A percentile compares a stretch with the other conserved stretches of the same genome.
These are phyloP conservation scores for Zygnema circumcarinatum DNA, from an alignment of 139 green algal genomes.

Conservation along the genomic window DNA sequence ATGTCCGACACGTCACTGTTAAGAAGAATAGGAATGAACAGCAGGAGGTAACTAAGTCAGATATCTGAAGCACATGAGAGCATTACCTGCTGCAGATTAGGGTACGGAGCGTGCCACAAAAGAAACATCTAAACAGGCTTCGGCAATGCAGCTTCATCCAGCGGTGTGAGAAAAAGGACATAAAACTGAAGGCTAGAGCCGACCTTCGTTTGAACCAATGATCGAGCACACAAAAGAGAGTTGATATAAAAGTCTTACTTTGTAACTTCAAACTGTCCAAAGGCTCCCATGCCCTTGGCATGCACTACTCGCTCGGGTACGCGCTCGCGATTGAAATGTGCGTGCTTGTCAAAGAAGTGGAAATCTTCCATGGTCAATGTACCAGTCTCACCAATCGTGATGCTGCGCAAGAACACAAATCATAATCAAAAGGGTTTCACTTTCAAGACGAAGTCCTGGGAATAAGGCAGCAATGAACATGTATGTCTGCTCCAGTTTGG, in stretches of 20 bases:
- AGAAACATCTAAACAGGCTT: not conserved
- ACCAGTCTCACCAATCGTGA: slow-evolving; percentile 75
- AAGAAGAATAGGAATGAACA: slow-evolving; percentile 18
- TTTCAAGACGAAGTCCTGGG: not conserved
- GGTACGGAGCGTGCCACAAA: no score
- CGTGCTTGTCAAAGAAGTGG: slow-evolving; percentile 93
- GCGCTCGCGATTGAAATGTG: slow-evolving; percentile 92
- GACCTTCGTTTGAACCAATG: no score
- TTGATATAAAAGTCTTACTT: slow-evolving; percentile 21
- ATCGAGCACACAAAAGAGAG: not conserved
- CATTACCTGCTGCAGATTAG: no score
- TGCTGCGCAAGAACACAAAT: slow-evolving; percentile 61
- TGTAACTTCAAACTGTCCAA: slow-evolving; percentile 52
- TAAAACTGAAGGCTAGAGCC: no score
- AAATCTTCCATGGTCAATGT: slow-evolving; percentile 85
- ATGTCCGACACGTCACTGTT: slow-evolving; percentile 35
- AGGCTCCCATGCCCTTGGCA: slow-evolving; percentile 25
- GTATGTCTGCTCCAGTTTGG: not conserved
- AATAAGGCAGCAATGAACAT: not conserved
- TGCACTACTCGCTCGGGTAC: slow-evolving; percentile 85
- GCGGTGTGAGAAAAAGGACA: no score
- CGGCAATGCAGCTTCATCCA: no score
- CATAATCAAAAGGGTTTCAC: slow-evolving; percentile 44
- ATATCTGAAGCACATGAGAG: no score
- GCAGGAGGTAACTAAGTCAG: slow-evolving; percentile 4